Conservation (phyloP, 139 green algal species). For the Picocystis salinarum region DNA sequence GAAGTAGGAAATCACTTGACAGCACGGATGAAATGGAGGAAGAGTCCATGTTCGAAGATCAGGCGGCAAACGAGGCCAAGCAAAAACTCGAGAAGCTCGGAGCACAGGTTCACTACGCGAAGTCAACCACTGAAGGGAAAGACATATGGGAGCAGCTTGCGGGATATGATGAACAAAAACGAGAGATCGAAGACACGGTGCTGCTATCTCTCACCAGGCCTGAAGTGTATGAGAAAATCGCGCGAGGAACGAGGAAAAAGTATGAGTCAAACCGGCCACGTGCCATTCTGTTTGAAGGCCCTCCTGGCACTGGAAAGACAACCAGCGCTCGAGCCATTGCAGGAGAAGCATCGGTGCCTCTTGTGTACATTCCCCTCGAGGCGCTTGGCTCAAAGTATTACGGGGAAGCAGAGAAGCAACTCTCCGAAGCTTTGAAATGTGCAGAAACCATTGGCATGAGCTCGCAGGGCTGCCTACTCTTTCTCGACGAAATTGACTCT, state of each 20-base stretch:
- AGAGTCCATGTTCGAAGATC: no score
- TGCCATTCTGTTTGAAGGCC: constrained; percentile 74
- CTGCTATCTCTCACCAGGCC: constrained; percentile 56
- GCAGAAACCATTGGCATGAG: neutral
- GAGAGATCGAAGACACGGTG: constrained; percentile 67
- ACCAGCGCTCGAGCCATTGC: constrained; percentile 55
- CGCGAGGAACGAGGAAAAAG: constrained; percentile 27
- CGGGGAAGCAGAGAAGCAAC: constrained; percentile 44
- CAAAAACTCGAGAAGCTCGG: no score
- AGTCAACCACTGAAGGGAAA: no score
- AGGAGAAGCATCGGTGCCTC: constrained; percentile 33
- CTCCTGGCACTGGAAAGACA: constrained; percentile 68
- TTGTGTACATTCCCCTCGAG: constrained; percentile 88
- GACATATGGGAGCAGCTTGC: constrained; percentile 2
- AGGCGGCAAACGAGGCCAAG: no score
- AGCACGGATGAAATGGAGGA: no score
- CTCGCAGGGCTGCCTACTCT: constrained; percentile 44
- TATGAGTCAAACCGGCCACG: constrained; percentile 37
- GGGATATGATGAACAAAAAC: constrained; percentile 80
- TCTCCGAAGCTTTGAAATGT: constrained; percentile 38
- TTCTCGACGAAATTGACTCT: constrained; percentile 67
- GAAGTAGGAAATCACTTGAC: no score
- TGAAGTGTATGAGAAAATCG: constrained; percentile 55
- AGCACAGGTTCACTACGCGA: no score
- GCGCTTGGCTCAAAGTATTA: constrained; percentile 61